phyloP scores from a whole-genome alignment of 1,284 basidiomycete species.

The Ganoderma sinense region DNA sequence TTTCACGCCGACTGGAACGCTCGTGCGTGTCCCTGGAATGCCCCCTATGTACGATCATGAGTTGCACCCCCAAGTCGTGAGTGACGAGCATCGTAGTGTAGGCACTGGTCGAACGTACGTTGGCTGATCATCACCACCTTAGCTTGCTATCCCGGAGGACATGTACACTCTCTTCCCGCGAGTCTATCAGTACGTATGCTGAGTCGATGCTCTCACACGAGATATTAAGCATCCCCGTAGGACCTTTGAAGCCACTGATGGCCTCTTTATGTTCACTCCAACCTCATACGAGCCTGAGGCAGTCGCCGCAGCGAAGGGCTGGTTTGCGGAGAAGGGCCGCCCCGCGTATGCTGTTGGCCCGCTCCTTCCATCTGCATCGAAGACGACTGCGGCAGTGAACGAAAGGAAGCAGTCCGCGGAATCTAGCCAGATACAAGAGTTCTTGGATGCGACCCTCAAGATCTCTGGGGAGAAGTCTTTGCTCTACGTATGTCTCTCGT shows the following conservation, averaged over 20 bases:
- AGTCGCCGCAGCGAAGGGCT: constrained; percentile 20
- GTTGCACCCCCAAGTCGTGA: constrained; percentile 31
- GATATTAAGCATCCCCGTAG: constrained; percentile 7
- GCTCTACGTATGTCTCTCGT: constrained; percentile 31
- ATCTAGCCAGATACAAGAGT: constrained; percentile 23
- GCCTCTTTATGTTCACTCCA: constrained; percentile 26
- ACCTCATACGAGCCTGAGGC: constrained; percentile 32
- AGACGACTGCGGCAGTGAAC: constrained; percentile 8
- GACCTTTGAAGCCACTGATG: constrained; percentile 23
- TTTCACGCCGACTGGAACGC: constrained; percentile 17
- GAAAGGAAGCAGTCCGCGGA: constrained; percentile 28
- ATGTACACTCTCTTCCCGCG: constrained; percentile 13
- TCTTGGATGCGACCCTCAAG: constrained; percentile 29
- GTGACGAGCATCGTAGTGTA: background rate
- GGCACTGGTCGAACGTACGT: background rate
- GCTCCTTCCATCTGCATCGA: constrained; percentile 19
- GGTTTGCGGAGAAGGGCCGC: constrained; percentile 28
- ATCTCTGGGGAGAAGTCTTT: constrained; percentile 31
- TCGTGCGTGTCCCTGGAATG: constrained; percentile 31
- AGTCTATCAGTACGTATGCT: background rate
- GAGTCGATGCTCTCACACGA: constrained; percentile 9
- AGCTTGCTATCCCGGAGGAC: background rate
- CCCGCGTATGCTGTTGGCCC: constrained; percentile 27
- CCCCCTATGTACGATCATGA: constrained; percentile 37
- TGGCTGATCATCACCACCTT: background rate